Evolutionary conservation across 257 asterid species (phyloP).

Genomic region (Solanum peruvianum): DNA sequence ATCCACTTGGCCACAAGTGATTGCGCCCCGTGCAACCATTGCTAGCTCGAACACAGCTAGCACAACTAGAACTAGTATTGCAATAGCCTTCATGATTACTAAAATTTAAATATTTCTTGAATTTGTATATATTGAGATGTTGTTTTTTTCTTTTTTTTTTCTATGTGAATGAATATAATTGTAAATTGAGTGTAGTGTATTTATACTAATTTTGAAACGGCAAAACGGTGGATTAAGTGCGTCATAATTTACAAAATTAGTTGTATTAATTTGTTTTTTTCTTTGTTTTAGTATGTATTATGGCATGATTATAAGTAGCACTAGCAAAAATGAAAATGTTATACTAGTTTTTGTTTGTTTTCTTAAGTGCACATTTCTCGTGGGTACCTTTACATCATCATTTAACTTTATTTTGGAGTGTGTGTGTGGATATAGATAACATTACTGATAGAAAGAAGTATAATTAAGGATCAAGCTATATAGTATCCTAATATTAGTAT

Average conservation of each 20-base stretch:
- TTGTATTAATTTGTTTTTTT: not conserved
- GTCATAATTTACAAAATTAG: not conserved
- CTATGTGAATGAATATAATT: not conserved
- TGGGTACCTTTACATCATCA: not conserved
- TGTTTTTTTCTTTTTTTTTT: no score
- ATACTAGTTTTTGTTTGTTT: not conserved
- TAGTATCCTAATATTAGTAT: no score
- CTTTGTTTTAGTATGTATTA: not conserved
- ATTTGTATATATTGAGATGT: not conserved
- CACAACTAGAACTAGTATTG: not conserved
- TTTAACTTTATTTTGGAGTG: not conserved
- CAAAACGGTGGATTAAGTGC: not conserved
- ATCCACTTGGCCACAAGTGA: slow-evolving; percentile 27
- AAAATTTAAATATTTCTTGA: not conserved
- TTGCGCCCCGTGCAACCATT: not conserved
- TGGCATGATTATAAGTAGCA: not conserved
- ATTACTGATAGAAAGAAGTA: not conserved
- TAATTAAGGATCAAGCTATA: not conserved
- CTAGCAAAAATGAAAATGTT: not conserved
- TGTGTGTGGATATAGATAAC: not conserved
- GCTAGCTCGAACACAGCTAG: not conserved
- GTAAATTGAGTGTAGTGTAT: not conserved
- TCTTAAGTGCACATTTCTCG: not conserved
- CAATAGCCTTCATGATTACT: not conserved
- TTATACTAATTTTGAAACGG: not conserved